Percentiles rank a stretch among this genome's conserved stretches.
These are phyloP conservation scores for Ogataea henricii DNA, from an alignment of 805 yeast species.

Conservation along the genomic window DNA sequence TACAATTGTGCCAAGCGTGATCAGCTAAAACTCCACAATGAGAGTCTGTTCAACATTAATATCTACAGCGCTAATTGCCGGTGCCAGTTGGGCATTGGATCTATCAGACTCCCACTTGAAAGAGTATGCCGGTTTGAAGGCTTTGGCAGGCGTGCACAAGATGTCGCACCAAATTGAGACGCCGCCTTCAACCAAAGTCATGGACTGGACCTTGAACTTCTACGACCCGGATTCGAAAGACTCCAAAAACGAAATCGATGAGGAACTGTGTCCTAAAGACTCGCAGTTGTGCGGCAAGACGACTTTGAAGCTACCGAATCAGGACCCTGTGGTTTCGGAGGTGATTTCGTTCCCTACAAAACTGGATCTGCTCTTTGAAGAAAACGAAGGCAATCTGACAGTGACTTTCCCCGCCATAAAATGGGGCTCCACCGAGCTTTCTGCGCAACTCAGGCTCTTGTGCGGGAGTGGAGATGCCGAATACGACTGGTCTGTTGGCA, in stretches of 20 bases:
- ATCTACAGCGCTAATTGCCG: neutral
- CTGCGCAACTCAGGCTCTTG: slow-evolving; percentile 35
- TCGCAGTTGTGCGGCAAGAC: slow-evolving; percentile 81
- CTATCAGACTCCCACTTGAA: slow-evolving; percentile 36
- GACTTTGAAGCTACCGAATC: slow-evolving; percentile 50
- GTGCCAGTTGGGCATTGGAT: slow-evolving; percentile 25
- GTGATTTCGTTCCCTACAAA: slow-evolving; percentile 58
- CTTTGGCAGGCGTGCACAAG: slow-evolving; percentile 55
- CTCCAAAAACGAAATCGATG: slow-evolving; percentile 32
- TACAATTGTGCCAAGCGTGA: no score
- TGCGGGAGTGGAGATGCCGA: slow-evolving; percentile 1
- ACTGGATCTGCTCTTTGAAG: slow-evolving; percentile 37
- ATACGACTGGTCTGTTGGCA: slow-evolving; percentile 28
- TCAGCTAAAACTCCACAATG: slow-evolving; percentile 2
- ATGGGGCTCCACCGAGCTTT: slow-evolving; percentile 69
- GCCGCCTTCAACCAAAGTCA: slow-evolving; percentile 73
- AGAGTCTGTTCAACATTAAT: neutral
- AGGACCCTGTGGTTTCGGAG: slow-evolving; percentile 53
- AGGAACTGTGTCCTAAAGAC: slow-evolving; percentile 63
- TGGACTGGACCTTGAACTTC: slow-evolving; percentile 70
- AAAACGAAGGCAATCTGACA: slow-evolving; percentile 33
- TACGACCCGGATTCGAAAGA: slow-evolving; percentile 54
- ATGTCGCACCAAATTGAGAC: slow-evolving; percentile 51
- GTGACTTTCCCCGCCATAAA: slow-evolving; percentile 51
- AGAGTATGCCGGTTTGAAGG: slow-evolving; percentile 42